Percentiles rank a stretch among this genome's conserved stretches.
phyloP scores from a whole-genome alignment of 495 filamentous ascomycete genomes.

The Podospora bellae-mahoneyi region DNA sequence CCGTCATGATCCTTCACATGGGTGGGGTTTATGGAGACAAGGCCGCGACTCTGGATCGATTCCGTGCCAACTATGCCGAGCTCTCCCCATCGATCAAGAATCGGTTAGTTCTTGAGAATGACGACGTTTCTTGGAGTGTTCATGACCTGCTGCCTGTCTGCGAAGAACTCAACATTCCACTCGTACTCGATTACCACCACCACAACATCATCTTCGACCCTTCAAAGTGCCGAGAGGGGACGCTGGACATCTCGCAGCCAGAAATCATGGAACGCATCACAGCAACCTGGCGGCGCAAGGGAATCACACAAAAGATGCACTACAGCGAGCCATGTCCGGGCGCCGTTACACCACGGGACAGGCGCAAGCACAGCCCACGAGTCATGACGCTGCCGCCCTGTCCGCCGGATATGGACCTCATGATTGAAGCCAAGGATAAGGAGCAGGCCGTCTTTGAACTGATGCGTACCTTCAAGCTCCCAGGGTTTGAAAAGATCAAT shows the following conservation, averaged over 20 bases:
- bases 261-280: slow-evolving; percentile 57
- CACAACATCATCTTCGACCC: slow-evolving; percentile 89
- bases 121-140: slow-evolving; percentile 84
- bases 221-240: slow-evolving; percentile 73
- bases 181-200: slow-evolving; percentile 92
- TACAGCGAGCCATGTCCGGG: slow-evolving; percentile 76
- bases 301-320: slow-evolving; percentile 93
- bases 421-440: slow-evolving; percentile 99
- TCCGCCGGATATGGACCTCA: slow-evolving; percentile 77
- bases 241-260: slow-evolving; percentile 74
- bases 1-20: slow-evolving; percentile 94
- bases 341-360: slow-evolving; percentile 70
- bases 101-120: slow-evolving; percentile 87
- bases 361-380: slow-evolving; percentile 79
- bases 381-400: slow-evolving; percentile 80
- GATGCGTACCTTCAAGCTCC: slow-evolving; percentile 81
- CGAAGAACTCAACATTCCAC: slow-evolving; percentile 86
- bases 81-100: slow-evolving; percentile 66
- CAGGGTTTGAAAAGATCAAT: slow-evolving; percentile 69
- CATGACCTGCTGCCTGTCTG: slow-evolving; percentile 90
- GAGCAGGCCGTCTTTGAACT: slow-evolving; percentile 96
- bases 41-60: slow-evolving; percentile 72
- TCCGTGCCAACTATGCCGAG: slow-evolving; percentile 69
- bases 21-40: slow-evolving; percentile 92
- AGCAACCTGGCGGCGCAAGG: slow-evolving; percentile 81